Evolutionary conservation across 2,329 filamentous ascomycete genomes (phyloP), one percentile per base, ranked within the genome.

Genomic region (Aureobasidium sp.): DNA sequence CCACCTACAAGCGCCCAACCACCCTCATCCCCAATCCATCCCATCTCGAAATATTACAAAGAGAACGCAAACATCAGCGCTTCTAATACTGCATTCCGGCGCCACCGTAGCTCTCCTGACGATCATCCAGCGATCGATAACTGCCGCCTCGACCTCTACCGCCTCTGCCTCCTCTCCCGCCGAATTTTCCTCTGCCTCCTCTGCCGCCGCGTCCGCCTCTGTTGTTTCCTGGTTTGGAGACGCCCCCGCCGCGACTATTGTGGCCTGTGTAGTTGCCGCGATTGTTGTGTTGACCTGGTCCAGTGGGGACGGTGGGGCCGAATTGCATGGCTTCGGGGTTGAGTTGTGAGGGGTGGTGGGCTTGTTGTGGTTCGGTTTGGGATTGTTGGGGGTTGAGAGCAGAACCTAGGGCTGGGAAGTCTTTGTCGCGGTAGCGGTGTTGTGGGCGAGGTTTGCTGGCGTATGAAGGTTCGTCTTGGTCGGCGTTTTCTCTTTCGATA

Each of bases 401-500:
- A 57, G 65, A 60, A 67, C 71, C 63, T 54, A 66, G 62, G 67
- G 68, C 39, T 42, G 70, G 71, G 50, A 68, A 73, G 58, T 80
- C 82, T 40, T 86, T 83, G 31, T 82, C 81, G 29, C 40, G 57
- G 15, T 35, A 24, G 15, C 79, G 79, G 24, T 81, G 82, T 66
- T 86, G 82, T 2, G 29, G 47, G 11, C 68, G 86, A 86, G 87
- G 62, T 81, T 76, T 39, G 77, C 74, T 70, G 82, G 87, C 69
- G 82, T 86, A 35, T 81, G 78, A 85, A 85, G 75, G 85, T 82
- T 88, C 85, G 27, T 76, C 74, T 2, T 78, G 76, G n/a, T 40
- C 50, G 4, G 22, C 2, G 56, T 85, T 73, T 77, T 93, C 89
- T 58, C 85, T 80, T 72, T 96, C 91, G 50, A 97, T 86, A 1